phyloP scores from a whole-genome alignment of 306 rosid species.

The Quercus ilex region DNA sequence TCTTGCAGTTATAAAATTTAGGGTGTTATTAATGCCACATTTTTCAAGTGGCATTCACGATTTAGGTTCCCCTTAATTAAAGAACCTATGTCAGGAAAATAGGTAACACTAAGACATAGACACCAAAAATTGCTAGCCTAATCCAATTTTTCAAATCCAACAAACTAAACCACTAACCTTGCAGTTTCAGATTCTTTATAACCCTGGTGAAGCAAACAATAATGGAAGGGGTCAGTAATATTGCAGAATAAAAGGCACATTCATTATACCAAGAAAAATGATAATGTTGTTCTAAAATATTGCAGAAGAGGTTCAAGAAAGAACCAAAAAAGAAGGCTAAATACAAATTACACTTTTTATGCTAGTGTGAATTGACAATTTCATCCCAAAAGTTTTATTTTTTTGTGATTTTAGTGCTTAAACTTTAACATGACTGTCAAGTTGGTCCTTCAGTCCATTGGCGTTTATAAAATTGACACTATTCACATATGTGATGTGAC shows the following conservation, averaged over 20 bases:
- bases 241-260: background rate
- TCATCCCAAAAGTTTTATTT: too few species aligned
- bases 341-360: too few species aligned
- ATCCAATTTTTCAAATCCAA: background rate
- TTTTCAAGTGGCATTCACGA: background rate
- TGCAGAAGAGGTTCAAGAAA: background rate
- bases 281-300: background rate
- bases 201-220: constrained; percentile 38
- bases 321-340: background rate
- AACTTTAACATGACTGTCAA: too few species aligned
- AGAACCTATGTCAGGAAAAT: background rate
- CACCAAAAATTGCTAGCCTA: constrained; percentile 4
- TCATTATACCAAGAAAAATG: constrained; percentile 2
- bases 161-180: constrained; percentile 31
- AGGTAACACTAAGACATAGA: background rate
- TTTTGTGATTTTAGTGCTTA: too few species aligned
- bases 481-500: too few species aligned
- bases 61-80: background rate
- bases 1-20: background rate
- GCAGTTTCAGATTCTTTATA: constrained; percentile 12
- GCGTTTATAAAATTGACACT: too few species aligned
- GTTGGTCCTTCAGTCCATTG: too few species aligned
- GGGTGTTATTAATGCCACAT: background rate
- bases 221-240: constrained; percentile 6
- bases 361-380: too few species aligned